Conservation (phyloP, 78 protist genomes). For the Ministeria vibrans region DNA sequence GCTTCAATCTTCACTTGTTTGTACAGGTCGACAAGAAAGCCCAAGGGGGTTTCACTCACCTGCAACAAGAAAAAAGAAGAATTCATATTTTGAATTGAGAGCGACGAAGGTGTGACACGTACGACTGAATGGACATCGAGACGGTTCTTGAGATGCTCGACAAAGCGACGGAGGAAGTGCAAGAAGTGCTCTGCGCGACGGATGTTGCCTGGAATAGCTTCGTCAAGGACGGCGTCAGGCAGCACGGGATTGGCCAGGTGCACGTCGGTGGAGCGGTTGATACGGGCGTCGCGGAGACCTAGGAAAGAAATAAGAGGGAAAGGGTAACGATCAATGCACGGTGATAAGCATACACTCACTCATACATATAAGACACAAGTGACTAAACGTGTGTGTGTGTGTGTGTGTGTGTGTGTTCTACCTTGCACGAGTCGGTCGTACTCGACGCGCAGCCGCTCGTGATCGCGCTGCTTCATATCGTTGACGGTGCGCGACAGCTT, state of each 20-base stretch:
- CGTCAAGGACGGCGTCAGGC: constrained; percentile 65
- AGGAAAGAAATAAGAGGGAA: not conserved
- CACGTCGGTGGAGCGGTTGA: not conserved
- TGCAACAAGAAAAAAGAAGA: not conserved
- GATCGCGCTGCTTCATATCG: not conserved
- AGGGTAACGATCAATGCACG: not conserved
- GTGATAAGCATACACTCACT: not conserved
- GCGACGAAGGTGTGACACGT: too few relatives aligned
- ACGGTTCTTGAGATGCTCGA: constrained; percentile 54
- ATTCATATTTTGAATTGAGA: too few relatives aligned
- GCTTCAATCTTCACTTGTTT: not conserved
- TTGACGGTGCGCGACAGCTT: not conserved
- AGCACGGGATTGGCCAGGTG: constrained; percentile 43
- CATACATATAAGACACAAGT: not conserved
- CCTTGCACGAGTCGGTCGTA: constrained; percentile 35
- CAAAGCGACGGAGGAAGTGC: constrained; percentile 50
- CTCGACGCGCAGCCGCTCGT: constrained; percentile 31
- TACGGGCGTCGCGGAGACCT: constrained; percentile 8
- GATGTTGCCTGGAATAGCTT: constrained; percentile 92
- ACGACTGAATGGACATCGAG: too few relatives aligned
- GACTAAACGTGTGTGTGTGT: too few relatives aligned
- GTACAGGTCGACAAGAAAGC: constrained; percentile 46
- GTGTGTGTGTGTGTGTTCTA: not conserved
- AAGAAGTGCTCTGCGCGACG: constrained; percentile 76
- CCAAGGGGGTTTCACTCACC: constrained; percentile 56